These are phyloP conservation scores for Gossypium stocksii DNA, from an alignment of 345 rosid species.

Conservation along the genomic window DNA sequence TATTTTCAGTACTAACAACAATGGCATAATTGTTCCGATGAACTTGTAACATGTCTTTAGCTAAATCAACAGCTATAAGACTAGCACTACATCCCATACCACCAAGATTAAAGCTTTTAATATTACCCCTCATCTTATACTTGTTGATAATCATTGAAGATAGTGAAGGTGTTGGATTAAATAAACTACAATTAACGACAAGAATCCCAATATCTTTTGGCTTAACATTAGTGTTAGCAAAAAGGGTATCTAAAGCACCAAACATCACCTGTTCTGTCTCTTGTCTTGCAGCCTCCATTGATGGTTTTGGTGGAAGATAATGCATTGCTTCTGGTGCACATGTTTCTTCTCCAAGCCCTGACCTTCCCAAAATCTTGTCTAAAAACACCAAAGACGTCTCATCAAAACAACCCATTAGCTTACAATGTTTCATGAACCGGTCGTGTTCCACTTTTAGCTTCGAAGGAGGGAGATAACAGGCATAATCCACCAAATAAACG, in stretches of 20 bases:
- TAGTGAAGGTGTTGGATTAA: constrained; percentile 86
- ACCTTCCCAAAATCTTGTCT: constrained; percentile 69
- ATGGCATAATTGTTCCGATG: constrained; percentile 84
- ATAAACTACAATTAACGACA: constrained; percentile 86
- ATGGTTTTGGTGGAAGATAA: constrained; percentile 65
- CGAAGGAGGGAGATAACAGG: constrained; percentile 71
- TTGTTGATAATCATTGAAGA: constrained; percentile 90
- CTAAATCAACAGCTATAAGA: constrained; percentile 73
- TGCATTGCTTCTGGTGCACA: constrained; percentile 80
- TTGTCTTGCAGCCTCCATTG: constrained; percentile 81
- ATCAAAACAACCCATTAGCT: constrained; percentile 63
- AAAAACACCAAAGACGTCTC: constrained; percentile 83
- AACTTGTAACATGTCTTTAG: constrained; percentile 79
- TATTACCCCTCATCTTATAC: constrained; percentile 74
- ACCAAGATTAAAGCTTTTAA: constrained; percentile 67
- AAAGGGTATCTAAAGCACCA: constrained; percentile 69
- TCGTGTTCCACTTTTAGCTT: constrained; percentile 45
- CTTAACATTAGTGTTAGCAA: constrained; percentile 60
- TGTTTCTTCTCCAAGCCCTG: constrained; percentile 94
- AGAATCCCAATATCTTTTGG: constrained; percentile 83
- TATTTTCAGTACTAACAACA: constrained; percentile 88
- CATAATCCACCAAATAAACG: constrained; percentile 65
- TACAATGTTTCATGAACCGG: constrained; percentile 77
- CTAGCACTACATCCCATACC: constrained; percentile 98
- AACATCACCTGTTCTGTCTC: constrained; percentile 95